Conservation (phyloP, 768 basidiomycete species). For the Tylopilus vinaceipallidus region DNA sequence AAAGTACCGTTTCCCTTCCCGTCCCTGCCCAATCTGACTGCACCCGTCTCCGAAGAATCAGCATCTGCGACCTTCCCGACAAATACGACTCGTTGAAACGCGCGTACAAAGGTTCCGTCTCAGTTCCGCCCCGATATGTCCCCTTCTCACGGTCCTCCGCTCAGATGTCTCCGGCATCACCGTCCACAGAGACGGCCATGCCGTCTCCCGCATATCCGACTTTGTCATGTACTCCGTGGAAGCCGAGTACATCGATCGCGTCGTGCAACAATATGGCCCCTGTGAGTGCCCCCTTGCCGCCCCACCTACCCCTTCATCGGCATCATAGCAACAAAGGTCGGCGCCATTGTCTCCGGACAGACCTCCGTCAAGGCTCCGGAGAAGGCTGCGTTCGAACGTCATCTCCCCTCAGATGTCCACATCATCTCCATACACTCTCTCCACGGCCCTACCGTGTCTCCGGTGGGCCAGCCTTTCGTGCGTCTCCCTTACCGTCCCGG, state of each 20-base stretch:
- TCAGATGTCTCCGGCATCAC: conserved; percentile 59
- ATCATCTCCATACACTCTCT: conserved; percentile 94
- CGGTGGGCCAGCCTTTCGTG: conserved; percentile 88
- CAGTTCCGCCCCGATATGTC: neutral
- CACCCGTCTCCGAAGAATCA: conserved; percentile 53
- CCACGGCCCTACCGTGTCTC: conserved; percentile 88
- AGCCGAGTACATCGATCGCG: conserved; percentile 78
- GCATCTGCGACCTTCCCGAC: conserved; percentile 83
- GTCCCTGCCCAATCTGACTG: neutral
- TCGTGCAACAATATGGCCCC: conserved; percentile 90
- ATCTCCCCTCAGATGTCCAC: conserved; percentile 81
- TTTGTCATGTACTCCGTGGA: conserved; percentile 96
- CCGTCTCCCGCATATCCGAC: conserved; percentile 85
- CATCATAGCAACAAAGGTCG: conserved; percentile 78
- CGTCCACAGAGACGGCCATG: conserved; percentile 78
- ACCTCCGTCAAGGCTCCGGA: conserved; percentile 98
- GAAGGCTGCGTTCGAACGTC: conserved; percentile 80
- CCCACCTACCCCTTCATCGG: neutral
- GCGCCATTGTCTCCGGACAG: conserved; percentile 92
- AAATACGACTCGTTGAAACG: conserved; percentile 62
- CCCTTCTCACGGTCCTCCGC: conserved; percentile 11
- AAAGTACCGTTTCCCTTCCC: conserved; percentile 46
- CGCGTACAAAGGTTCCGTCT: conserved; percentile 56
- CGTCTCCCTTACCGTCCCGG: conserved; percentile 20
- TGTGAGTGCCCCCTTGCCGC: conserved; percentile 48